A percentile compares a stretch with the other conserved stretches of the same genome.
phyloP scores from a whole-genome alignment of 306 rosid genomes.

The Inga laurina region DNA sequence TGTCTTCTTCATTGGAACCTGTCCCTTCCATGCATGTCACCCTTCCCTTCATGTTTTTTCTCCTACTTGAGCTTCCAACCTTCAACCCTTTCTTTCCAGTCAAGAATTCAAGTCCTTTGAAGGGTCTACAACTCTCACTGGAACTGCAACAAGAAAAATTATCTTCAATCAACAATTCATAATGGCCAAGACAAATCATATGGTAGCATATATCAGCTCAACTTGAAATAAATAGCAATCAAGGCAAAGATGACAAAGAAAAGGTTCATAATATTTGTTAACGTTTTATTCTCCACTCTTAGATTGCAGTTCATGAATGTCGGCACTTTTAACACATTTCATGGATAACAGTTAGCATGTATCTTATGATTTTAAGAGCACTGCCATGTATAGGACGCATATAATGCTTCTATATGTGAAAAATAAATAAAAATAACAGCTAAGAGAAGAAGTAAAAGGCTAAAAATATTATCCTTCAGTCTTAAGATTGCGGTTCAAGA shows the following conservation, averaged over 20 bases:
- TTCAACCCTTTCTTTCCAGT: slow-evolving; percentile 99
- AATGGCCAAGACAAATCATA: slow-evolving; percentile 23
- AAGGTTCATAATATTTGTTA: too few relatives aligned
- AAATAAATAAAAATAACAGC: not conserved
- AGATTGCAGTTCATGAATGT: too few relatives aligned
- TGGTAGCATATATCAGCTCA: too few relatives aligned
- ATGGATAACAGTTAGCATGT: not conserved
- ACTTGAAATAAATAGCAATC: not conserved
- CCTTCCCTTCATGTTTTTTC: too few relatives aligned
- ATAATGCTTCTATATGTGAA: not conserved
- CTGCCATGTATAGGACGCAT: not conserved
- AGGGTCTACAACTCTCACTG: slow-evolving; percentile 61
- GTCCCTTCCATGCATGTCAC: too few relatives aligned
- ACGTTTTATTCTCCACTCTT: too few relatives aligned
- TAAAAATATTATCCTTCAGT: not conserved
- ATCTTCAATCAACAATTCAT: slow-evolving; percentile 14
- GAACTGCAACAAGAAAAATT: slow-evolving; percentile 42
- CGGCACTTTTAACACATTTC: too few relatives aligned
- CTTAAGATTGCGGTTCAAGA: not conserved
- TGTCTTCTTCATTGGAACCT: too few relatives aligned
- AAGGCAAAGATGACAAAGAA: too few relatives aligned
- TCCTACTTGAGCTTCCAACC: slow-evolving; percentile 52
- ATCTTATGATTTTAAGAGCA: not conserved
- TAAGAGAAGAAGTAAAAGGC: not conserved
- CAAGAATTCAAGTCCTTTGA: slow-evolving; percentile 72